A percentile compares a stretch with the other conserved stretches of the same genome.
Conservation (phyloP, 2,329 filamentous ascomycete species). For the Alternaria consortialis region DNA sequence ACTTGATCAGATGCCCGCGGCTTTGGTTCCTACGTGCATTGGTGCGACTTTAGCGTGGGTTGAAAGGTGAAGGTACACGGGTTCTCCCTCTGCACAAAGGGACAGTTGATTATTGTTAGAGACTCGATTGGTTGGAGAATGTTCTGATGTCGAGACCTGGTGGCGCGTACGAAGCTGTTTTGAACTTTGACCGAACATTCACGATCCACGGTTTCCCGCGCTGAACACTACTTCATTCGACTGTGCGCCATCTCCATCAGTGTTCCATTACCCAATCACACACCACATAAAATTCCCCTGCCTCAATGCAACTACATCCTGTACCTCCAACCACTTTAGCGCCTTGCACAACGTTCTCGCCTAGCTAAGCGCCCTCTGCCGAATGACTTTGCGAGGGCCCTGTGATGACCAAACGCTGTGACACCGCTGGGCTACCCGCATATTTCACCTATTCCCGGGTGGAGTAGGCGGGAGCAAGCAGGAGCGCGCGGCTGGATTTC, state of each 20-base stretch:
- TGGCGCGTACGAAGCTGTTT: too few species aligned
- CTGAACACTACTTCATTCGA: too few species aligned
- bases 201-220: too few species aligned
- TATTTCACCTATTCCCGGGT: conserved; percentile 4
- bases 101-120: not conserved
- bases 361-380: not conserved
- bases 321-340: not conserved
- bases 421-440: conserved; percentile 9
- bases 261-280: too few species aligned
- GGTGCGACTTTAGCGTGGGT: not conserved
- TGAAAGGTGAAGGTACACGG: not conserved
- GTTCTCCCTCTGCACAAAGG: not conserved
- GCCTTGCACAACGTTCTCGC: not conserved
- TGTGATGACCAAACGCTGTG: not conserved
- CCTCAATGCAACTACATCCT: too few species aligned
- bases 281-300: too few species aligned
- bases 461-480: not conserved
- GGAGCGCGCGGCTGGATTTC: not conserved
- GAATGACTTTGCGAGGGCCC: not conserved
- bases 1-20: conserved; percentile 2
- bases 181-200: too few species aligned
- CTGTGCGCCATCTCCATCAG: too few species aligned
- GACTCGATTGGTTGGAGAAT: not conserved
- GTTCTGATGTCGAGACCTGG: not conserved
- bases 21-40: not conserved